Evolutionary conservation across 768 basidiomycete species (phyloP).

Genomic region (Tricholoma sp.): DNA sequence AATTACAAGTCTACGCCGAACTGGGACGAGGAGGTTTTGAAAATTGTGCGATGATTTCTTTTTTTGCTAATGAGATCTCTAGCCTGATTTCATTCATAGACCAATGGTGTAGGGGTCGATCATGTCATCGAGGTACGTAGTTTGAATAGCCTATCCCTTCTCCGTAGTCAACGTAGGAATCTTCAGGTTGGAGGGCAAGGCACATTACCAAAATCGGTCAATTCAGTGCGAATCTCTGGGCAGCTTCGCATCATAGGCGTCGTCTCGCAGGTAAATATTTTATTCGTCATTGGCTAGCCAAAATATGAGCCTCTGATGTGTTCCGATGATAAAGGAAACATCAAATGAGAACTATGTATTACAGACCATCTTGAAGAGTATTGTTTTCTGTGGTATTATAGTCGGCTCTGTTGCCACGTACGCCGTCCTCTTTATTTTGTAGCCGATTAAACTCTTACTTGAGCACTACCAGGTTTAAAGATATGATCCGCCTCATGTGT

Average conservation of each 20-base stretch:
- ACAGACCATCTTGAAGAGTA: constrained; percentile 30
- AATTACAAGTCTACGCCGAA: constrained; percentile 55
- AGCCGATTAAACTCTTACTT: neutral
- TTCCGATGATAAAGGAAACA: constrained; percentile 20
- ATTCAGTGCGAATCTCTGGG: constrained; percentile 36
- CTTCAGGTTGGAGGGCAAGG: constrained; percentile 50
- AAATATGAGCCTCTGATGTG: too few relatives aligned
- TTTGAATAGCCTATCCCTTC: too few relatives aligned
- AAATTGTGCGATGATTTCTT: constrained; percentile 29
- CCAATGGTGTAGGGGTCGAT: constrained; percentile 33
- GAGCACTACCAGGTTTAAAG: constrained; percentile 36
- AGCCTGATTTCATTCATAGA: constrained; percentile 21
- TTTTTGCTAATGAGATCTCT: constrained; percentile 15
- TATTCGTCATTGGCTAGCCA: too few relatives aligned
- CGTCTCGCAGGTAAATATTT: constrained; percentile 37
- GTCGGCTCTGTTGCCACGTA: constrained; percentile 58
- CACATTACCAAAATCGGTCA: constrained; percentile 42
- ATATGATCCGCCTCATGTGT: constrained; percentile 45
- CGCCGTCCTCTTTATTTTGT: constrained; percentile 11
- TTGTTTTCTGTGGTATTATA: constrained; percentile 45
- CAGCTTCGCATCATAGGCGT: constrained; percentile 46
- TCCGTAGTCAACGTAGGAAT: neutral
- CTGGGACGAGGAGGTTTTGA: constrained; percentile 51
- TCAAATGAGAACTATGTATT: constrained; percentile 26
- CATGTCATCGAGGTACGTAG: constrained; percentile 31